Evolutionary conservation across 345 rosid species (phyloP).

Genomic region (Iberis pinnata): DNA sequence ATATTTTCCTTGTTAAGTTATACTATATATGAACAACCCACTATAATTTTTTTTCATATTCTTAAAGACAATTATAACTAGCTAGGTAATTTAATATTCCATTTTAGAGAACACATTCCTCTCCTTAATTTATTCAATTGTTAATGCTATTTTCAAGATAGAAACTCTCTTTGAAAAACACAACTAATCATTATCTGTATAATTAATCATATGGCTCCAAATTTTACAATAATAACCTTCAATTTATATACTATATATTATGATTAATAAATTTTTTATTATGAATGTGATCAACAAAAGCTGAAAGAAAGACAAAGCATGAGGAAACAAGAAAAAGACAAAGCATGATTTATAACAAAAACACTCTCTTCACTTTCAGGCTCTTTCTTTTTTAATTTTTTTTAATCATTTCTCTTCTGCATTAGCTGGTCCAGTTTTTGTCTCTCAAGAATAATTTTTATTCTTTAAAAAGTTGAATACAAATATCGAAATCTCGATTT

Average conservation of each 20-base stretch:
- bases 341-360: constrained; percentile 32
- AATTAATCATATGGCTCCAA: constrained; percentile 29
- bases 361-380: constrained; percentile 35
- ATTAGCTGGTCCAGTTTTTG: constrained; percentile 30
- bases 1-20: no score
- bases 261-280: background rate
- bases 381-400: constrained; percentile 17
- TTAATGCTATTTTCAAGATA: background rate
- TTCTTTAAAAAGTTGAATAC: background rate
- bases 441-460: constrained; percentile 6
- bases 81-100: no score
- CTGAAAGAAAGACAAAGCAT: constrained; percentile 33
- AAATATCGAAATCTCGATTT: constrained; percentile 26
- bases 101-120: no score
- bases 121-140: background rate
- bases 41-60: no score
- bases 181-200: constrained; percentile 30
- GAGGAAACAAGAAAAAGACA: constrained; percentile 36
- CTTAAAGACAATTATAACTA: no score
- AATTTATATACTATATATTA: background rate
- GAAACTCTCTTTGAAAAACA: constrained; percentile 18
- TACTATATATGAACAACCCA: no score
- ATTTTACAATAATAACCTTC: constrained; percentile 15
- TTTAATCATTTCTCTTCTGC: constrained; percentile 31
- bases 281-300: constrained; percentile 33